Conservation (phyloP, 805 yeast species). For the Candida ipomoeae region DNA sequence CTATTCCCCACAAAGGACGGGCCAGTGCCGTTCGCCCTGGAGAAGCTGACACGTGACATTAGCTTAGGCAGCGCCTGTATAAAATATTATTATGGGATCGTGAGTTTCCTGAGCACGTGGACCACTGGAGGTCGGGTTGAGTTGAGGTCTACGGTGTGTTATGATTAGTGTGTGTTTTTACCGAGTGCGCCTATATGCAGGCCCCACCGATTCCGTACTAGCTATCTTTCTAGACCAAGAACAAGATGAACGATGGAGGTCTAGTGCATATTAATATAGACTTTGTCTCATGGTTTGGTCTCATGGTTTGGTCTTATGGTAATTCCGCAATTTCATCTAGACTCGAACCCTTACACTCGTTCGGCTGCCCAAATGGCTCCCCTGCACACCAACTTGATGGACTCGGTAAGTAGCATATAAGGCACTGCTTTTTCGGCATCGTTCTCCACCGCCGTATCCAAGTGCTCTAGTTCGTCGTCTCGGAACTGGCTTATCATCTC, state of each 20-base stretch:
- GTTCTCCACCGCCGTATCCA: conserved; percentile 87
- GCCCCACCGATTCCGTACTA: background rate
- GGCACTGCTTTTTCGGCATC: conserved; percentile 94
- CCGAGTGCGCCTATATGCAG: conserved; percentile 3
- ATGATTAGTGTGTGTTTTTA: conserved; percentile 1
- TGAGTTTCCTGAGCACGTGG: background rate
- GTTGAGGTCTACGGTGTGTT: conserved; percentile 1
- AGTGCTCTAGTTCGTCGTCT: conserved; percentile 92
- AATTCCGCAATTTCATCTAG: background rate
- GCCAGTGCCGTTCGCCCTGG: conserved; percentile 6
- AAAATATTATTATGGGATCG: background rate
- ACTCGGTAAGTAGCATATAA: conserved; percentile 81
- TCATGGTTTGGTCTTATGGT: background rate
- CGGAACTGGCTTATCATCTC: conserved; percentile 69
- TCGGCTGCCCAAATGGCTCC: conserved; percentile 94
- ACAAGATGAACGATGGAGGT: too few species aligned
- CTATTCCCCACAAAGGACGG: conserved; percentile 1
- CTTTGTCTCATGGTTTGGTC: too few species aligned
- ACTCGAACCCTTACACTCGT: conserved; percentile 49
- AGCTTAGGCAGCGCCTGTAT: background rate
- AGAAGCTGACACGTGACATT: conserved; percentile 9
- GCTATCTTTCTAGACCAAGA: background rate
- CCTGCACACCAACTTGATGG: conserved; percentile 74
- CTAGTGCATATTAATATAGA: too few species aligned
- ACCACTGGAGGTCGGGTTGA: background rate